Evolutionary conservation across 805 yeast species (phyloP), one percentile per base, ranked within the genome.

Genomic region (Debaryomyces tyrocola): DNA sequence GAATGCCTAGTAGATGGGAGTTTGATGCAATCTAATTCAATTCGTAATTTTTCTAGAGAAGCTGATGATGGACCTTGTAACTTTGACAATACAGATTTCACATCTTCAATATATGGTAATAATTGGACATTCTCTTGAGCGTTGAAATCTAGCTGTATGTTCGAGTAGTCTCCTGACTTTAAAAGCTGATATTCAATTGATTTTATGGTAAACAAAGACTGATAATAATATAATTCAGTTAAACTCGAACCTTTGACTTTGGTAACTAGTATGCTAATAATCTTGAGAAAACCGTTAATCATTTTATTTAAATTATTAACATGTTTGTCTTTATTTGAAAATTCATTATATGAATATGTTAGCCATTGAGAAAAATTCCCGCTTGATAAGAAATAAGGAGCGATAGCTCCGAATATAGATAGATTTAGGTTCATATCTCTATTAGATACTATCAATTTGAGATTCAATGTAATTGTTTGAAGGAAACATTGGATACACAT

Each of bases 361-460:
- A 62, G 33, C 73, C 73, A 68, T 31, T 47, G 44, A 6, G 37
- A 45, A 33, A 65, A 55, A 40, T 53, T 51, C 33, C 59, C 48
- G 4, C 44, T 28, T 6, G 54, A 44, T 27, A 59, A 46, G 38
- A 64, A 60, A 24, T 50, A 44, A 2, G 34, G 33, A 1, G 66
- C 55, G 6, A 64, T 40, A 6, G 7, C 12, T 27, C 43, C 38
- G 6, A 65, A 46, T 1, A 49, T 15, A 4, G 44, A 37, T 10
- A 48, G 9, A 28, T 46, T 51, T 14, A 57, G 20, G 6, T 49
- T 18, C 1, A 38, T 37, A 33, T 58, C 55, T 14, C 44, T 44
- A 14, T 49, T 46, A 4, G 40, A 37, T 6, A 46, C 27, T 6
- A 56, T 36, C 4, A 38, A n/a, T 33, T 58, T 54, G 28, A 56